phyloP scores from a whole-genome alignment of 2,329 filamentous ascomycete genomes.

The Lachnellula suecica region DNA sequence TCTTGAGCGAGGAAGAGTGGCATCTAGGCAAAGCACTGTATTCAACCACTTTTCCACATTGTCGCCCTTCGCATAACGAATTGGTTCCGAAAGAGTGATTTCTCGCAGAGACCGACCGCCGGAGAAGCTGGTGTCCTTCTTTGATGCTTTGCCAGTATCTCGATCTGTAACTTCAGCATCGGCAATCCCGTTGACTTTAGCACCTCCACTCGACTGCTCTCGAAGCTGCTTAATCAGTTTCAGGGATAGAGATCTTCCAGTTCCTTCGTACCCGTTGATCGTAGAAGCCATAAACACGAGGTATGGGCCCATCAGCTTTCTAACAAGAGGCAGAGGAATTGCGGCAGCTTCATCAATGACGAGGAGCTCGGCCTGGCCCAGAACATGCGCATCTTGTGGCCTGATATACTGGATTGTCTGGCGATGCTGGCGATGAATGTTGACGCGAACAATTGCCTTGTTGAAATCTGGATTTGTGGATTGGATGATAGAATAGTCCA shows the following conservation, averaged over 20 bases:
- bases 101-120: conserved; percentile 82
- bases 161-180: conserved; percentile 75
- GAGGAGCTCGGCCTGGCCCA: conserved; percentile 91
- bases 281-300: conserved; percentile 99
- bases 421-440: conserved; percentile 89
- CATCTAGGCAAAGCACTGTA: conserved; percentile 87
- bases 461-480: conserved; percentile 98
- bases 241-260: conserved; percentile 87
- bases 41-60: conserved; percentile 96
- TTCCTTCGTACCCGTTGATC: conserved; percentile 98
- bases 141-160: conserved; percentile 71
- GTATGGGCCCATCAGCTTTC: conserved; percentile 94
- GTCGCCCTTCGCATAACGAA: conserved; percentile 89
- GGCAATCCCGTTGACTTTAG: conserved; percentile 49
- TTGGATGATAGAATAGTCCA: conserved; percentile 97
- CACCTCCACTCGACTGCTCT: conserved; percentile 77
- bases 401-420: conserved; percentile 99
- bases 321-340: conserved; percentile 87
- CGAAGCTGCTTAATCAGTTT: conserved; percentile 97
- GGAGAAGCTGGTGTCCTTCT: conserved; percentile 57
- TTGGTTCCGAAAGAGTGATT: conserved; percentile 90
- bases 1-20: conserved; percentile 69
- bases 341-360: conserved; percentile 98
- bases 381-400: conserved; percentile 90
- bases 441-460: conserved; percentile 96